A percentile compares a stretch with the other conserved stretches of the same genome.
These are phyloP conservation scores for Besnoitia besnoiti DNA, from an alignment of 169 alveolate genomes.

Conservation along the genomic window DNA sequence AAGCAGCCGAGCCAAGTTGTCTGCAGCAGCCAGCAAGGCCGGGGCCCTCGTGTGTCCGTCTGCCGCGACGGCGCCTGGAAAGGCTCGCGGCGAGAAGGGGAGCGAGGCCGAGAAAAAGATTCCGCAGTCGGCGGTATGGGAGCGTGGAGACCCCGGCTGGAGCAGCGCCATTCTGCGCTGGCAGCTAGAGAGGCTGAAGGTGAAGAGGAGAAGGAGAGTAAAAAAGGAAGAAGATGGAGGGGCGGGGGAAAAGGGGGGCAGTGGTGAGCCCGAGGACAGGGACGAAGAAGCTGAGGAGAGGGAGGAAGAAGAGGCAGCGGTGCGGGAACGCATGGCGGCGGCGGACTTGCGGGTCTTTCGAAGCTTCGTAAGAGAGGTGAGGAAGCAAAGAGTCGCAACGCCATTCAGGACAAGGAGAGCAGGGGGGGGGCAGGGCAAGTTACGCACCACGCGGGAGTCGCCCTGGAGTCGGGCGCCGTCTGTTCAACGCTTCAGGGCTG, in stretches of 20 bases:
- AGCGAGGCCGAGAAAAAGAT: not conserved
- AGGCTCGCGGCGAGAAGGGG: not conserved
- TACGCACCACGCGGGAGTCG: too few relatives aligned
- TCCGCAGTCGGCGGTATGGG: not conserved
- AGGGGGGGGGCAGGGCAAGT: too few relatives aligned
- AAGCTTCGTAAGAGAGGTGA: not conserved
- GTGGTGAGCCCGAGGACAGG: not conserved
- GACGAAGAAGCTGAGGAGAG: not conserved
- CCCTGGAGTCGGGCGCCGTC: too few relatives aligned
- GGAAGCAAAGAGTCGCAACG: not conserved
- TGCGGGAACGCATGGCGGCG: not conserved
- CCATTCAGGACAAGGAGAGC: too few relatives aligned
- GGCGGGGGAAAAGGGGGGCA: not conserved
- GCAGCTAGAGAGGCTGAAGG: slow-evolving; percentile 18
- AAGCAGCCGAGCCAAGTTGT: slow-evolving; percentile 1
- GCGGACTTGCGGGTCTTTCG: not conserved
- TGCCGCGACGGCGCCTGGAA: not conserved
- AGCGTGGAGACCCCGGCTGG: slow-evolving; percentile 28
- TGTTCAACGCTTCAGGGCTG: too few relatives aligned
- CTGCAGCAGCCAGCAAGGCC: slow-evolving; percentile 10
- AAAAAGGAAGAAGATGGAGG: not conserved
- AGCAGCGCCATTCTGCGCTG: slow-evolving; percentile 26
- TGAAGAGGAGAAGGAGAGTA: not conserved
- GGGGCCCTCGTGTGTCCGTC: not conserved
- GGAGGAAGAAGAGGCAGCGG: not conserved